Base-by-base conservation (phyloP, 2,329 filamentous ascomycete species). In the Pseudogymnoascus verrucosus region DNA sequence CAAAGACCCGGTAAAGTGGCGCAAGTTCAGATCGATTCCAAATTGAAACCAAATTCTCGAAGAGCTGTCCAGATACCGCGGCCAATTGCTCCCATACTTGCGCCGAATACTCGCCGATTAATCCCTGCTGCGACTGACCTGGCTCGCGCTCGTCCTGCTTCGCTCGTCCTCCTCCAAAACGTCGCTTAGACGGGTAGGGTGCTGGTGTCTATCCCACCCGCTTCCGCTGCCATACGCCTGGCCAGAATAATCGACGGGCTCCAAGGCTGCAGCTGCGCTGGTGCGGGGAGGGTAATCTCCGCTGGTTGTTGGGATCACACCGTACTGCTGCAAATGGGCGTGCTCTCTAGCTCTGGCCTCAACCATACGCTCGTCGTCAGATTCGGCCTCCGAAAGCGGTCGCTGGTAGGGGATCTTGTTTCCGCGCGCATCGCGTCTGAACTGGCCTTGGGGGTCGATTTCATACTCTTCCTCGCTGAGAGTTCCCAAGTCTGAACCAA, bases 101-200 rank as follows among this genome's bases (percentile, higher is more conserved):
- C 51, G 51, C 51, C 51, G 51, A 57, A 57, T 57, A 57, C 10
- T 57, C 51, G 51, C 51, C 51, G 51, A 57, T 57, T 57, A 57
- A 57, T 57, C 51, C 51, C 51, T 57, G 51, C 28, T 57, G 51
- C 51, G 51, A 21, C 51, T 57, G 19, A 72, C 62, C 57, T 72
- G 70, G 54, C 69, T 71, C 1, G 71, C 86, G 68, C 89, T 90
- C 12, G 89, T 90, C 21, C 89, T 84, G 72, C 89, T 90, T 61
- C 86, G 82, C 76, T 96, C 91, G 68, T 95, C 90, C 67, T 96
- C 89, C 72, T 91, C 91, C 72, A 95, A 82, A 28, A 96, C 92
- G 76, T 96, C 92, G 74, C 91, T 96, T 67, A 96, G 79, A 64
- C 93, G 81, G 7, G 92, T 96, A 0, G 92, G 92, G 76, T 96